phyloP scores from a whole-genome alignment of 495 filamentous ascomycete genomes.

The Tuber umbilicatum region DNA sequence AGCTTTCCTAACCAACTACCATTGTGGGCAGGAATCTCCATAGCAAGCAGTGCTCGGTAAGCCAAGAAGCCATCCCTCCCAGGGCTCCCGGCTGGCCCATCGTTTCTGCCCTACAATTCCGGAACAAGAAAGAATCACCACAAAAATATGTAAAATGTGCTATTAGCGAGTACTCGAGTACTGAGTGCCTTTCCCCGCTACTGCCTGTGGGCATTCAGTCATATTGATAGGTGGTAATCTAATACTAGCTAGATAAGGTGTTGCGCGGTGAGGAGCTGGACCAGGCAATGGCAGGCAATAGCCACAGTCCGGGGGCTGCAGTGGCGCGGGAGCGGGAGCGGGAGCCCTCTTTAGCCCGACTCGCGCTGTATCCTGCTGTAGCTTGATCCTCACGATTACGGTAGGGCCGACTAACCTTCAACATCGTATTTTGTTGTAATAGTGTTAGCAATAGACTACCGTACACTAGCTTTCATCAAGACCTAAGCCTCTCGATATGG shows the following conservation, averaged over 20 bases:
- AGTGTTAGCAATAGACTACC: neutral
- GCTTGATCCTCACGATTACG: no score
- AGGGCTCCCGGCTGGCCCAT: neutral
- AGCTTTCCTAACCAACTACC: neutral
- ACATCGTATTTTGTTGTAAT: neutral
- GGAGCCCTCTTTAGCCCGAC: neutral
- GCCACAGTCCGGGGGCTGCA: no score
- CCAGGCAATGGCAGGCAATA: no score
- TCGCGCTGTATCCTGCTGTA: neutral
- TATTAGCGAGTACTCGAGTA: neutral
- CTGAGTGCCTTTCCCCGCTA: neutral
- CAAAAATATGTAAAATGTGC: neutral
- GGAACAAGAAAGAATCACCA: neutral
- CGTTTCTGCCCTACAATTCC: neutral
- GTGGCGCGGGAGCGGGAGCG: neutral
- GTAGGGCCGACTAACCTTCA: no score
- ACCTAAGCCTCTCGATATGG: neutral
- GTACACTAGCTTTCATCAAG: no score
- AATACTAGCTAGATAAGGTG: no score
- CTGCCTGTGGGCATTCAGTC: neutral
- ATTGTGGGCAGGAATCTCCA: neutral
- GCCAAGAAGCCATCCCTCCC: neutral
- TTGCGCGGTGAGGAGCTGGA: no score
- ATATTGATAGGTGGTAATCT: neutral
- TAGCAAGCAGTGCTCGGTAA: neutral